Evolutionary conservation across 2,329 filamentous ascomycete species (phyloP).

Genomic region (Colletotrichum cereale): DNA sequence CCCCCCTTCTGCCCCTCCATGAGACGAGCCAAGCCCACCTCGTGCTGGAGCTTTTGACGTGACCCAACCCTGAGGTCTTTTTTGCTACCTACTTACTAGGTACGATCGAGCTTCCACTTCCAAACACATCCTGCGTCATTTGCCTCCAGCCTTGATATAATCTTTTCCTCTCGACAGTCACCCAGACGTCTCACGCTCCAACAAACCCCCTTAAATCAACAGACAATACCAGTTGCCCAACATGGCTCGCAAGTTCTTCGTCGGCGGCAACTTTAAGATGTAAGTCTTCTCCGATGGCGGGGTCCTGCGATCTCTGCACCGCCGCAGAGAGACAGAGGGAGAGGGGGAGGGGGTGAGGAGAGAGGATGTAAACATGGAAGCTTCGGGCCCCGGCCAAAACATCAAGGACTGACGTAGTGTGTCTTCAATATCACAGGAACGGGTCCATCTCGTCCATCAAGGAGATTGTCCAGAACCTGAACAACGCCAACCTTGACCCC

Average conservation of each 20-base stretch:
- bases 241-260: conserved; percentile 97
- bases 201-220: conserved; percentile 15
- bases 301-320: conserved; percentile 25
- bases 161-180: conserved; percentile 17
- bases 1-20: conserved; percentile 38
- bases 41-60: conserved; percentile 37
- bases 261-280: conserved; percentile 99
- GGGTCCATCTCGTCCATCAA: conserved; percentile 91
- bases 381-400: neutral
- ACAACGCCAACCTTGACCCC: conserved; percentile 83
- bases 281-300: conserved; percentile 58
- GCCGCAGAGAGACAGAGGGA: neutral
- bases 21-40: conserved; percentile 36
- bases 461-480: conserved; percentile 90
- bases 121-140: conserved; percentile 40
- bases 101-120: conserved; percentile 6
- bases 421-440: conserved; percentile 75
- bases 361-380: conserved; percentile 13
- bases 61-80: conserved; percentile 42
- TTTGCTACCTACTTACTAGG: conserved; percentile 1
- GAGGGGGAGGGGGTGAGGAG: conserved; percentile 10
- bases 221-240: conserved; percentile 59
- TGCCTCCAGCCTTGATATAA: conserved; percentile 27
- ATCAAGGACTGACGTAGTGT: conserved; percentile 38
- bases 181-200: conserved; percentile 15